Base-by-base conservation (phyloP, 441 rosid species). In the Viola pubescens region DNA sequence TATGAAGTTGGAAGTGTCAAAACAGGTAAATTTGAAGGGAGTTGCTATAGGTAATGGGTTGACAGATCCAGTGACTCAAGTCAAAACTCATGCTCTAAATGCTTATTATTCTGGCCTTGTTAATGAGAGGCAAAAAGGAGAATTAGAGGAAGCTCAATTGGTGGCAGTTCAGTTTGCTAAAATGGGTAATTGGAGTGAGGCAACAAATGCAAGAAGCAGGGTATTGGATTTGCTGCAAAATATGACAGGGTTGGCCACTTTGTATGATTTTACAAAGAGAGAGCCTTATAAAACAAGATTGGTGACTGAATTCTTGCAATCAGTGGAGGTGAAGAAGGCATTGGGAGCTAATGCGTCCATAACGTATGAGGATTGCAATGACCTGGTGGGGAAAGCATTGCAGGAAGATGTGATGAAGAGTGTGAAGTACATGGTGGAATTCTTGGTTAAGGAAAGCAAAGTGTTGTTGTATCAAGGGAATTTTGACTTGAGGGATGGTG, bases 41-140 rank as follows among this genome's bases (percentile, higher is more conserved):
- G 76, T 90, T 0, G 95, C 91, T 0, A 91, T 86, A 4, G 95
- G 95, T 19, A 82, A 87, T 52, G 97, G 97, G 9, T 39, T 90
- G 37, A 90, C 91, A 0, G 95, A 90, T 34, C 97, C 96, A 5
- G 67, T 69, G n/a, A 73, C 72, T 0, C 97, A 88, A 48, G 75
- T 86, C 37, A 62, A 62, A 4, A 86, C 86, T 7, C 88, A 82
- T 59, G 90, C 90, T 39, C 66, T 51, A n/a, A 84, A 59, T 68
- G 82, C 81, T 16, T 88, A 82, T 53, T 88, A 54, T 54, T 74
- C 82, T 0, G 97, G 96, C 37, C 56, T 88, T 8, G 69, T 86
- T 63, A 86, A 88, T 62, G 82, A 84, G 61, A 81, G 61, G 74
- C 94, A 88, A 70, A 88, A 80, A 55, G n/a, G 47, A 5, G 76